Evolutionary conservation across 202 grass and related monocot genomes (phyloP), one percentile per base, ranked within the genome.

Genomic region (Panicum hallii): DNA sequence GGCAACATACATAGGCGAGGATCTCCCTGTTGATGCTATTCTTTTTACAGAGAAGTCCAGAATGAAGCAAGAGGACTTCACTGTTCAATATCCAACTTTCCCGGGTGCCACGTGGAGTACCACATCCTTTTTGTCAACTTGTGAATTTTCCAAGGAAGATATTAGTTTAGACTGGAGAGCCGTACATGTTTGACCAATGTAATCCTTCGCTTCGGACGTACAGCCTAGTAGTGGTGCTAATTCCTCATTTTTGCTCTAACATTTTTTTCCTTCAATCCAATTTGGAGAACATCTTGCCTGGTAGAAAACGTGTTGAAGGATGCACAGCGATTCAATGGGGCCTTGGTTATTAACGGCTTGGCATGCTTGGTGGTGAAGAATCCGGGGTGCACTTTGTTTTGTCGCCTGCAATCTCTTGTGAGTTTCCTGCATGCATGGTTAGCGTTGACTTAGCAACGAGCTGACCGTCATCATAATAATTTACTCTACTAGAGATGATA

Each of bases 301-400:
- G 52, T 49, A 17, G 22, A 32, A 9, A 52, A 50, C 28, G 70
- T 53, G 70, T 73, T 73, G 70, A 53, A 50, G 10, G 15, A 38
- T 38, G 3, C 4, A 3, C 34, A 50, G 26, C 22, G 49, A 72
- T 49, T 72, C 47, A 52, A 28, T 20, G 1, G 23, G 43, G 6
- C 22, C 23, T 28, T n/a, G 69, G 28, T 28, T 49, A 63, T 28
- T 49, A 63, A 77, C 43, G 2, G 17, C 17, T 85, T 10, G 3
- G 64, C 9, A 13, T 63, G 11, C 69, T 83, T 73, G 56, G 44
- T 26, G 43, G 19, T 17, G 54, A 72, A 72, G 23, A 72, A 82
- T 23, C 40, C 14, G 4, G 7, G 16, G 17, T 50, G 57, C 5
- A 41, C 26, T 20, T 55, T 53, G 1, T 28, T n/a, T 14, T 7